phyloP scores from a whole-genome alignment of 1,284 basidiomycete species.

The Sanghuangporus baumii region DNA sequence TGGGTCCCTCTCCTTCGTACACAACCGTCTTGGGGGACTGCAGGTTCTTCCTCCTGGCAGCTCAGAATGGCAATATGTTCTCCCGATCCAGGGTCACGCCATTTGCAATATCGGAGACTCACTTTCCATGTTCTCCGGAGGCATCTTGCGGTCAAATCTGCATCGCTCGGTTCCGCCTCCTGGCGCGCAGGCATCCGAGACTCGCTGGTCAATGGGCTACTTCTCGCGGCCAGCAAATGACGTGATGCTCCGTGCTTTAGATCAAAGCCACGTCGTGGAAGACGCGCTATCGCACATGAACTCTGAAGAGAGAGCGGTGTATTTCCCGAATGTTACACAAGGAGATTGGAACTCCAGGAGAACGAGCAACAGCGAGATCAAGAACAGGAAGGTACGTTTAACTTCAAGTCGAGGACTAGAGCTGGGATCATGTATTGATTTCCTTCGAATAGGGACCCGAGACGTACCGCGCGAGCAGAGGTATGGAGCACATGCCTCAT shows the following conservation, averaged over 20 bases:
- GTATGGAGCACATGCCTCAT: slow-evolving; percentile 29
- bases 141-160: slow-evolving; percentile 52
- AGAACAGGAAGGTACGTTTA: slow-evolving; percentile 34
- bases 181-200: slow-evolving; percentile 36
- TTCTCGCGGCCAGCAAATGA: slow-evolving; percentile 57
- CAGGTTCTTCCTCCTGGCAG: slow-evolving; percentile 62
- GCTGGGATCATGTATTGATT: not conserved
- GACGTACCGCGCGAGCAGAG: slow-evolving; percentile 31
- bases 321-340: slow-evolving; percentile 30
- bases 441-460: slow-evolving; percentile 27
- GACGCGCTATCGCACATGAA: slow-evolving; percentile 1
- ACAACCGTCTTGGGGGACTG: slow-evolving; percentile 66
- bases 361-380: slow-evolving; percentile 39
- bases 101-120: slow-evolving; percentile 61
- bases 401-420: not conserved
- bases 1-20: slow-evolving; percentile 52
- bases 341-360: slow-evolving; percentile 44
- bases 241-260: slow-evolving; percentile 40
- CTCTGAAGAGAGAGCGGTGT: slow-evolving; percentile 7
- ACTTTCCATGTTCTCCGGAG: slow-evolving; percentile 50
- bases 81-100: slow-evolving; percentile 53
- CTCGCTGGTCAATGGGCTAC: slow-evolving; percentile 57
- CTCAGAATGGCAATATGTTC: slow-evolving; percentile 62
- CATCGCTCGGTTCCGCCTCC: slow-evolving; percentile 47
- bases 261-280: slow-evolving; percentile 34